Evolutionary conservation across 345 rosid genomes (phyloP).

Genomic region (Eucalyptus erythrocorys): DNA sequence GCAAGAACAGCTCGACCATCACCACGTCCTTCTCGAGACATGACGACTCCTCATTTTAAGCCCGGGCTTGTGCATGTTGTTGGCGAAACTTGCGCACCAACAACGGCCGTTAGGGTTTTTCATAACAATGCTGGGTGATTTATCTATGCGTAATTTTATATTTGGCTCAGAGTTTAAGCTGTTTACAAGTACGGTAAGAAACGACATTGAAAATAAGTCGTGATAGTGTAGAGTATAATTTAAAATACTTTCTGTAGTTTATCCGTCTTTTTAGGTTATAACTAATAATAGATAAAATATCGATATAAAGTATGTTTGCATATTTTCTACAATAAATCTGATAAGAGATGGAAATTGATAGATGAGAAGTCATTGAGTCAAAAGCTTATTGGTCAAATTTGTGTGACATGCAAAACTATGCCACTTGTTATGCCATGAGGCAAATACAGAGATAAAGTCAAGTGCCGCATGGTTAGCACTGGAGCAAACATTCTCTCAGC

Average conservation of each 20-base stretch:
- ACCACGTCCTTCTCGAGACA: background rate
- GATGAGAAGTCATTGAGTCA: background rate
- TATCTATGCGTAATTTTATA: background rate
- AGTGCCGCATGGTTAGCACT: rapidly evolving
- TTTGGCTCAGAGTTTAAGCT: background rate
- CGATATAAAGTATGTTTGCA: background rate
- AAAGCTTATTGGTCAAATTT: background rate
- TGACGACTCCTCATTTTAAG: background rate
- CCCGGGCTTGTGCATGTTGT: background rate
- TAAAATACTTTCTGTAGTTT: background rate
- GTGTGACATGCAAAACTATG: background rate
- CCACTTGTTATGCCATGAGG: background rate
- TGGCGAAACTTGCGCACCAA: background rate
- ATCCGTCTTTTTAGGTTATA: background rate
- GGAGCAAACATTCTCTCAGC: background rate
- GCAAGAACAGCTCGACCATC: background rate
- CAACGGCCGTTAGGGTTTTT: background rate
- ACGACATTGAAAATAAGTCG: background rate
- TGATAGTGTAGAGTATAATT: background rate
- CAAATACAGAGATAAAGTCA: background rate
- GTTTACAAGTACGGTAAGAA: background rate
- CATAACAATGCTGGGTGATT: background rate
- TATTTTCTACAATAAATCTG: background rate
- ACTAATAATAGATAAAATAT: background rate
- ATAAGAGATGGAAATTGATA: background rate